Base-by-base conservation (phyloP, 345 rosid genomes). In the Euphorbia tirucalli region DNA sequence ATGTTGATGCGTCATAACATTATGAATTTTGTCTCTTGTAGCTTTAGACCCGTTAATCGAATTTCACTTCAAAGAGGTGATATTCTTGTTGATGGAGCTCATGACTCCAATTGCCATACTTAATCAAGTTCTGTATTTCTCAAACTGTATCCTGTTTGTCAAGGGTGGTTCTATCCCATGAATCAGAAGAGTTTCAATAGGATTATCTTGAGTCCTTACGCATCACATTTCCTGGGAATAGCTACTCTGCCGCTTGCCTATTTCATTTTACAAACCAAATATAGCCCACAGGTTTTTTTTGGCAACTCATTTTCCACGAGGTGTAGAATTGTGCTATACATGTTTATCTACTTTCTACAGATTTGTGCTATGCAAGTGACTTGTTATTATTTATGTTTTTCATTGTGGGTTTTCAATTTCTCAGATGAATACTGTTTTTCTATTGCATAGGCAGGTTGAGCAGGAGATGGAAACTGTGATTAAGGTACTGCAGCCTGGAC, bases 401-500 rank as follows among this genome's bases (percentile, higher is more conserved):
- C 14, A 46, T 46, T 7, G 52, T 19, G n/a, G 57, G 24, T 52
- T 50, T 50, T 52, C 1, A 21, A 4, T 19, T 21, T 52, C 57
- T 59, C 1, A 15, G 39, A 59, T 27, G 18, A 28, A 28, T 30
- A 28, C 39, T 15, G 39, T 44, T 52, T 54, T 50, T 52, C 22
- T 37, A 15, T 54, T 25, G 41, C 2, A 80, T 65, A 92, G 95
- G 92, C 85, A 90, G 80, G 73, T 92, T 25, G 97, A 92, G 83
- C 78, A 82, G 75, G 98, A 94, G 75, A 85, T 86, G 74, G 96
- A 92, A 79, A 94, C 93, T 15, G 96, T 90, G 75, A 78, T 90
- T 65, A 87, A 78, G 75, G 95, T 92, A 25, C 82, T 90, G 75
- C 96, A 90, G 78, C 97, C 96, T 37, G 98, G 96, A 55, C 96